Evolutionary conservation across 106 monocot genomes (phyloP).

Genomic region (Chionographis japonica): DNA sequence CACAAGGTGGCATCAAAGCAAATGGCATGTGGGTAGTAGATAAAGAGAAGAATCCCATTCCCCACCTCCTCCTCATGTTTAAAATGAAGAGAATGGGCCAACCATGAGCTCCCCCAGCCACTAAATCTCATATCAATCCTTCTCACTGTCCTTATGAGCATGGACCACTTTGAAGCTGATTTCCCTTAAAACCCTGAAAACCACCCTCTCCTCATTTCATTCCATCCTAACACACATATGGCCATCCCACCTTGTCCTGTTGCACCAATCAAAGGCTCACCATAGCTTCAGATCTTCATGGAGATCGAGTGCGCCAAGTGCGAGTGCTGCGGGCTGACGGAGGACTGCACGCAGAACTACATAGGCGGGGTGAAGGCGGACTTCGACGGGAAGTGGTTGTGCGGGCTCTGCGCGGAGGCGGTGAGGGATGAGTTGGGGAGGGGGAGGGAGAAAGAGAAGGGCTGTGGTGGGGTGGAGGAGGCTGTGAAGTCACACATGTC

Average conservation of each 20-base stretch:
- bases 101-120: constrained; percentile 3
- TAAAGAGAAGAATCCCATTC: not conserved
- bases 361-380: constrained; percentile 25
- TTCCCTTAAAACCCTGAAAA: not conserved
- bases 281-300: constrained; percentile 10
- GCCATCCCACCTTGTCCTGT: not conserved
- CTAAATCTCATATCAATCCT: constrained; percentile 6
- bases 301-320: constrained; percentile 36
- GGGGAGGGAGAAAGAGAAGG: constrained; percentile 7
- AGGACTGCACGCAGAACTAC: constrained; percentile 45
- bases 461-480: constrained; percentile 15
- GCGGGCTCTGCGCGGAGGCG: constrained; percentile 30
- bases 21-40: not conserved
- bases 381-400: constrained; percentile 30
- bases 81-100: constrained; percentile 20
- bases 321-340: constrained; percentile 39
- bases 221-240: not conserved
- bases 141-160: not conserved
- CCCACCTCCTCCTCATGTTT: not conserved
- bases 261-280: not conserved
- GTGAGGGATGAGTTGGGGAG: constrained; percentile 30
- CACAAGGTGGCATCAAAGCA: not conserved
- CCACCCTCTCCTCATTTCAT: not conserved
- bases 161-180: constrained; percentile 10
- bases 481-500: constrained; percentile 33